phyloP scores from a whole-genome alignment of 805 yeast genomes.

The Ogataea methanolica region DNA sequence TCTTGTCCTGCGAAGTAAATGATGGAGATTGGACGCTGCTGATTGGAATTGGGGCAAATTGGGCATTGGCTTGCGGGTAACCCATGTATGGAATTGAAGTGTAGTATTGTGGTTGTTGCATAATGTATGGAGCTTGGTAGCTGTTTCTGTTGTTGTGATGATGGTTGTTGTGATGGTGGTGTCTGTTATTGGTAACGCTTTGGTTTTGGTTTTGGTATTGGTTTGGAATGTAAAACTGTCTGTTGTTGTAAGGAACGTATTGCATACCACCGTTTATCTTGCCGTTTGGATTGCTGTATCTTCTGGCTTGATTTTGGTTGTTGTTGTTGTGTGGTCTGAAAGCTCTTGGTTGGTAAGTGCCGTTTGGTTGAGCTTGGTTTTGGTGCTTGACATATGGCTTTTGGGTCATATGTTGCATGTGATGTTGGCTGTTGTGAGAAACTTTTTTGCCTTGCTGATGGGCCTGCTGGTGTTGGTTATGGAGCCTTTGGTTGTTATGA shows the following conservation, averaged over 20 bases:
- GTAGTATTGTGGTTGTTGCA: constrained; percentile 21
- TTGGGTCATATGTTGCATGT: constrained; percentile 4
- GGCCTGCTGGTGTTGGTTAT: background rate
- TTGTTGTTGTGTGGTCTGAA: constrained; percentile 16
- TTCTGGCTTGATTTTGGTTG: constrained; percentile 11
- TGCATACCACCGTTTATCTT: constrained; percentile 16
- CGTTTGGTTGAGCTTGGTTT: constrained; percentile 7
- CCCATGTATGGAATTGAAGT: constrained; percentile 23
- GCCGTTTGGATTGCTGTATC: constrained; percentile 21
- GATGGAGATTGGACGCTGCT: constrained; percentile 17
- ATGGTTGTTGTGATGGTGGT: constrained; percentile 5
- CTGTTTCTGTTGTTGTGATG: constrained; percentile 15
- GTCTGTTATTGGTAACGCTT: constrained; percentile 10
- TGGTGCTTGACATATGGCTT: constrained; percentile 12
- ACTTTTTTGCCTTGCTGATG: background rate
- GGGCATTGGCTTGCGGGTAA: constrained; percentile 12
- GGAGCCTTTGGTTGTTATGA: background rate
- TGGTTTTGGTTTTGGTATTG: constrained; percentile 18
- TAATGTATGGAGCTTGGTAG: constrained; percentile 18
- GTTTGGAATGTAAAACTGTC: constrained; percentile 20
- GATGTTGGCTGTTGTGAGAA: constrained; percentile 2
- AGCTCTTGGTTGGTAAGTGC: constrained; percentile 18
- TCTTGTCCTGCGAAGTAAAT: constrained; percentile 15
- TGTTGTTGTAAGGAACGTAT: constrained; percentile 19
- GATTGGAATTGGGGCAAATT: constrained; percentile 13